These are phyloP conservation scores for Scenedesmus sp. DNA, from an alignment of 163 green algal species.

Conservation along the genomic window DNA sequence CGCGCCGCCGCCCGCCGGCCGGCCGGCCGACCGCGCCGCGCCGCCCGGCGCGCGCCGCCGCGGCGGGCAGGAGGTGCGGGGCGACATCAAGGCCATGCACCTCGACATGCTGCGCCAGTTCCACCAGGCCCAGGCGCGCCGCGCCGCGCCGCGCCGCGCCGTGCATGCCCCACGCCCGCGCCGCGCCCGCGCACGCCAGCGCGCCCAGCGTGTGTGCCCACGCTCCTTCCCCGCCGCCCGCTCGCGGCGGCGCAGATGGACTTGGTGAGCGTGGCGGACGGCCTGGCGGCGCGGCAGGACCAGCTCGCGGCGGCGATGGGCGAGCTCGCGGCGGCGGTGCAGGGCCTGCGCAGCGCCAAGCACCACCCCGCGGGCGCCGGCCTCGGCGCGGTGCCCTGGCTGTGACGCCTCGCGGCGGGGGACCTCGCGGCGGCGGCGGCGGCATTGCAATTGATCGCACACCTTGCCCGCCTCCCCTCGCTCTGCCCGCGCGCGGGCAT, in stretches of 20 bases:
- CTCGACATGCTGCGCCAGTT: constrained; percentile 43
- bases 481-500: no score
- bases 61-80: constrained; percentile 17
- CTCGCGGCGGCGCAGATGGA: constrained; percentile 42
- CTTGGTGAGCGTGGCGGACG: constrained; percentile 39
- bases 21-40: no score
- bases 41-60: no score
- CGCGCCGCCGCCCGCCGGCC: no score
- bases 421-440: no score
- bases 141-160: background rate
- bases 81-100: constrained; percentile 38
- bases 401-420: no score
- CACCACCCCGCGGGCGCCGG: no score
- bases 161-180: no score
- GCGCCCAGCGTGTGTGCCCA: background rate
- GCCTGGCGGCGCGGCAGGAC: constrained; percentile 42
- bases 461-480: no score
- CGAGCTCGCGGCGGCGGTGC: constrained; percentile 6
- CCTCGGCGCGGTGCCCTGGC: no score
- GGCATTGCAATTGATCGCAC: no score
- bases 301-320: constrained; percentile 21
- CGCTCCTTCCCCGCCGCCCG: background rate
- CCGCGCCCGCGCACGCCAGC: background rate
- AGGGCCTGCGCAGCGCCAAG: background rate
- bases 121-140: constrained; percentile 37